Evolutionary conservation across 345 rosid genomes (phyloP), one percentile per base, ranked within the genome.

Genomic region (Salix udensis): DNA sequence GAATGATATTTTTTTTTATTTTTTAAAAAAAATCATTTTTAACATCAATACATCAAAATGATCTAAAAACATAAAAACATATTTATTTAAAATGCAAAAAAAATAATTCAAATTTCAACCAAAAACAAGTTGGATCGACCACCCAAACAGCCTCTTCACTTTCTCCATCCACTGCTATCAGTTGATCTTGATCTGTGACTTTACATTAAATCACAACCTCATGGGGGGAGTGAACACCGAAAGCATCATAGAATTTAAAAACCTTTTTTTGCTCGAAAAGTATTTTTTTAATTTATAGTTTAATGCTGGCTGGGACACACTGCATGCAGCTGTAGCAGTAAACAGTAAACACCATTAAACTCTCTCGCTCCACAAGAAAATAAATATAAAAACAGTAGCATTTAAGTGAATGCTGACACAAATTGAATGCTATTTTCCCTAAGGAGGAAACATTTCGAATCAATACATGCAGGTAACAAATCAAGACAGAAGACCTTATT

Each of bases 341-440:
- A 58, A 53, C 60, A 53, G 60, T 53, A 21, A 58, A 9, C 64
- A 23, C 64, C 64, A 58, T 58, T 58, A n/a, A 58, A 10, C 10
- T 23, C 26, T n/a, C 14, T 40, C 50, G 2, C 15, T n/a, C 50
- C 46, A 5, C 6, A 40, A 2, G 34, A 70, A 28, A 14, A 8
- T 15, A 46, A 16, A 11, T 10, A 44, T 23, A 68, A 0, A 42
- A 44, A 8, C 1, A 69, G 23, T 40, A 60, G 75, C 53, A 73
- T 73, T 73, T 60, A 73, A 73, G 66, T 36, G 24, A 34, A 10
- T 28, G 65, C 74, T 72, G 76, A 46, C 70, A 13, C 5, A 28
- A 30, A 21, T 65, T 74, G 1, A 64, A 44, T 44, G 61, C 61
- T 30, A 16, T 26, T 65, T 36, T 64, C 65, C 71, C 60, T 46